Evolutionary conservation across 2,329 filamentous ascomycete species (phyloP).

Genomic region (Fusarium continuum): DNA sequence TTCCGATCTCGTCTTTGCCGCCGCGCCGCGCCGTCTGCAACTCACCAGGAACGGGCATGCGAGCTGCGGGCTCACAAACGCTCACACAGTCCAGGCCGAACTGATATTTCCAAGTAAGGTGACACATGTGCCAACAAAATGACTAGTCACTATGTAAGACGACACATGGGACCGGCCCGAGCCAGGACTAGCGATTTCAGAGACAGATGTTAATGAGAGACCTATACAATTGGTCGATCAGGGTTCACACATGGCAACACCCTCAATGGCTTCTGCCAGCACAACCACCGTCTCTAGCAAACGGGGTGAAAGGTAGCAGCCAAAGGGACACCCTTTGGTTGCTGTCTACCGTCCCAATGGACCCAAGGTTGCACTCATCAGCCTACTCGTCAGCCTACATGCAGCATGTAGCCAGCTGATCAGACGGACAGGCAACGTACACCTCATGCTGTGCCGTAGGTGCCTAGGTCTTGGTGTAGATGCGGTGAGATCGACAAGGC

Average conservation of each 20-base stretch:
- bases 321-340: conserved; percentile 4
- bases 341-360: not conserved
- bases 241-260: conserved; percentile 16
- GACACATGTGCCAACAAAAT: conserved; percentile 30
- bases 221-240: conserved; percentile 16
- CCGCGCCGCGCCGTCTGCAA: conserved; percentile 25
- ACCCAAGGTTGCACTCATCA: conserved; percentile 23
- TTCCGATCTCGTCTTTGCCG: conserved; percentile 29
- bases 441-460: conserved; percentile 20
- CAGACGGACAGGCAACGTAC: conserved; percentile 6
- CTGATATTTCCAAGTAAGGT: conserved; percentile 16
- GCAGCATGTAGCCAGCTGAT: conserved; percentile 36
- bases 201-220: conserved; percentile 5
- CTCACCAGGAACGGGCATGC: conserved; percentile 33
- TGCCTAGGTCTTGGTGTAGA: conserved; percentile 32
- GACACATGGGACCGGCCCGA: conserved; percentile 45
- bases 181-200: conserved; percentile 29
- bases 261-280: conserved; percentile 29
- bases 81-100: conserved; percentile 17
- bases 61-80: conserved; percentile 22
- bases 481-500: conserved; percentile 33
- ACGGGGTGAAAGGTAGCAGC: conserved; percentile 9
- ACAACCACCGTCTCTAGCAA: conserved; percentile 25
- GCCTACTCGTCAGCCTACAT: conserved; percentile 39
- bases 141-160: conserved; percentile 41